Evolutionary conservation across 2,329 filamentous ascomycete species (phyloP), one percentile per base, ranked within the genome.

Genomic region (Alternaria brassicae): DNA sequence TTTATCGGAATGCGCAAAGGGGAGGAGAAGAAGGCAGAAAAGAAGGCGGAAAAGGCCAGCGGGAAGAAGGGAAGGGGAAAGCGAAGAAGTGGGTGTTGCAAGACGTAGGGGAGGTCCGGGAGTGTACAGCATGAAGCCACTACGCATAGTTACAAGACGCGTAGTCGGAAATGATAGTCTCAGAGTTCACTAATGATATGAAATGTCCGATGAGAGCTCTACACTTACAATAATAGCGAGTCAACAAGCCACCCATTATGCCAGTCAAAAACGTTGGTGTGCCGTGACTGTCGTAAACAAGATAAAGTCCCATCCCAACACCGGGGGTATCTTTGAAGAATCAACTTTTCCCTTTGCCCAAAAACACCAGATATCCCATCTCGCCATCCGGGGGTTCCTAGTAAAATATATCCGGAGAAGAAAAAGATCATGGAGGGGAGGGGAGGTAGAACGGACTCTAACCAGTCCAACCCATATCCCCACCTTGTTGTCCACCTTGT

Each of bases 391-490:
- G 23, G 27, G 7, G 21, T 19, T 21, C 4, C 17, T 32, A 47
- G 17, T 40, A 32, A 47, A 32, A 30, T 12, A 12, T 23, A 21
- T 12, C 7, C 12, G 2, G 23, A 34, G 13, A 34, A 6, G 19
- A 39, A 6, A 10, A n/a, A 8, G 36, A 19, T 15, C 15, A 3
- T n/a, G 9, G 19, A 32, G 28, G 9, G 10, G 42, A 40, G 36
- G 10, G 42, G 15, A 13, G 10, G 27, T 4, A 41, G 37, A 8
- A 25, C 12, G 15, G 19, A 21, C 17, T n/a, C 25, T 27, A 47
- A 25, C 68, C 71, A 37, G 63, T 73, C 69, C 70, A 74, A n/a
- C 66, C 68, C 67, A 72, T 69, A 13, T 68, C 69, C 5, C 61
- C 70, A 19, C 66, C 65, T 45, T 71, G 66, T 36, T 69, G 66